Evolutionary conservation across 2,329 filamentous ascomycete species (phyloP), one percentile per base, ranked within the genome.

Genomic region (Stemphylium lycopersici): DNA sequence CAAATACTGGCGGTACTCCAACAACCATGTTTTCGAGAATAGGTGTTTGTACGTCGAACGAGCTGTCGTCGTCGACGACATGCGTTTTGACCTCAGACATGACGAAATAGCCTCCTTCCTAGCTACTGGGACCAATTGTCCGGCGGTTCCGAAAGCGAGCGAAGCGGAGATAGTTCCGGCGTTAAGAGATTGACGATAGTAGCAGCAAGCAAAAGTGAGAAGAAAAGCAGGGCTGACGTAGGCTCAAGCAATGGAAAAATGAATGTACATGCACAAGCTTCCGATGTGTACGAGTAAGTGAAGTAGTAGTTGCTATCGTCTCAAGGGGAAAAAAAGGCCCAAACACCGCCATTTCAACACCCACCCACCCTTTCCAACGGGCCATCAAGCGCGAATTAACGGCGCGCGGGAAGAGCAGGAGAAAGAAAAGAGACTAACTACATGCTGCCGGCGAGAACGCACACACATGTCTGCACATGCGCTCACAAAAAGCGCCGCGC

Each of bases 1-100:
- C 66, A 48, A 74, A 75, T 3, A 74, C 72, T 20, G 72, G 72
- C 20, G 70, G 72, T 24, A 73, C 69, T 53, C 69, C 69, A n/a
- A 69, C 58, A 18, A 71, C 69, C 71, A 76, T 73, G 20, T 73
- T 72, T 57, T 74, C 72, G 18, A 72, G 54, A 31, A 74, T 52
- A 12, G 71, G 70, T 53, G 72, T 73, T 42, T 67, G 66, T 29
- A 67, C 61, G 38, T 71, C 69, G 43, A 67, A 50, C 10, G 61
- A 45, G 44, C 58, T 53, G 49, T 69, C 61, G 37, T 15, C 32
- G 32, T 59, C 48, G 53, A 48, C 26, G 13, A 39, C 22, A 12
- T 42, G 29, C 15, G 34, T 55, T 40, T 57, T 59, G 18, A 61
- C 55, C 62, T 65, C 63, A 52, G 37, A 43, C 52, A 63, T 59